These are phyloP conservation scores for Paraconiothyrium sp. DNA, from an alignment of 2,329 filamentous ascomycete species.

Conservation along the genomic window DNA sequence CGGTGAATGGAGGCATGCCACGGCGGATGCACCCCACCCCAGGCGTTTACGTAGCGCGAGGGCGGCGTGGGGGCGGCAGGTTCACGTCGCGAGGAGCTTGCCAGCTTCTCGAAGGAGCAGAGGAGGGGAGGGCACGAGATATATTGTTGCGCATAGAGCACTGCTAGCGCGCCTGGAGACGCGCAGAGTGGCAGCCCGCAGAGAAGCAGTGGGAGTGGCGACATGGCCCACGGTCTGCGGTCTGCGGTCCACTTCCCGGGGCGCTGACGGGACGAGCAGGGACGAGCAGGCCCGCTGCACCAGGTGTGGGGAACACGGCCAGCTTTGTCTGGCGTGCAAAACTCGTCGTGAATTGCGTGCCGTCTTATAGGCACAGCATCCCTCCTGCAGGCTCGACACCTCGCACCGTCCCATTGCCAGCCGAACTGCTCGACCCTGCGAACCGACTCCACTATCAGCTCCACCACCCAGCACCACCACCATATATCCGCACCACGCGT, in stretches of 20 bases:
- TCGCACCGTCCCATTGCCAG: slow-evolving; percentile 9
- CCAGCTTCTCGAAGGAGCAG: not conserved
- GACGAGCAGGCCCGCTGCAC: slow-evolving; percentile 13
- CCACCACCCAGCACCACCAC: slow-evolving; percentile 24
- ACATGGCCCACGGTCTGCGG: slow-evolving; percentile 2
- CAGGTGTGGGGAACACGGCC: slow-evolving; percentile 16
- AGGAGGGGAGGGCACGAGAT: too few relatives aligned
- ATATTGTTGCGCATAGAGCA: not conserved
- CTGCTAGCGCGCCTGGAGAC: not conserved
- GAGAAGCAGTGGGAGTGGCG: slow-evolving; percentile 1
- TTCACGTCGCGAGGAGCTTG: not conserved
- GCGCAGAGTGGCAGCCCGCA: not conserved
- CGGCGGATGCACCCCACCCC: not conserved
- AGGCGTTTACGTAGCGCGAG: slow-evolving; percentile 7
- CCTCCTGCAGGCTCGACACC: slow-evolving; percentile 31
- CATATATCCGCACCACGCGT: slow-evolving; percentile 11
- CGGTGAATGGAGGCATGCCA: not conserved
- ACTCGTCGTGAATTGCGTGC: slow-evolving; percentile 12
- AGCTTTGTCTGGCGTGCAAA: slow-evolving; percentile 10
- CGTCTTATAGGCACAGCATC: slow-evolving; percentile 40
- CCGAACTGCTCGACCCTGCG: slow-evolving; percentile 15
- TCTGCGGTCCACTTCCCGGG: slow-evolving; percentile 11
- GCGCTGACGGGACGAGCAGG: slow-evolving; percentile 8
- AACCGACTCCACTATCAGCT: slow-evolving; percentile 27
- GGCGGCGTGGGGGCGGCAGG: slow-evolving; percentile 1